Percentiles rank a stretch among this genome's conserved stretches.
These are phyloP conservation scores for Pythium chondricola DNA, from an alignment of 352 stramenopile species.

Conservation along the genomic window DNA sequence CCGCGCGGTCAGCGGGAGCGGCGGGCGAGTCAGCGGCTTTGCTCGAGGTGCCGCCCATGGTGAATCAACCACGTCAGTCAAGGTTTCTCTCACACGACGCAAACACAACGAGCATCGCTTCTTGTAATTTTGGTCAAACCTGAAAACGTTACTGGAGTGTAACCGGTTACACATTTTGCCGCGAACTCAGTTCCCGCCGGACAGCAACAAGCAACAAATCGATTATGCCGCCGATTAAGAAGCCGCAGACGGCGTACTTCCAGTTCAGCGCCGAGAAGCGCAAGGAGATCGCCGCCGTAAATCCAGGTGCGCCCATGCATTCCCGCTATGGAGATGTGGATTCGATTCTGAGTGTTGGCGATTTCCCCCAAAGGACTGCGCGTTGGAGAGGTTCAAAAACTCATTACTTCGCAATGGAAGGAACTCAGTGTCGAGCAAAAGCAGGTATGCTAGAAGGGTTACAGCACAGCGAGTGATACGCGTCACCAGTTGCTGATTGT, in stretches of 20 bases:
- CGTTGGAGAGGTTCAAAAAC: conserved; percentile 83
- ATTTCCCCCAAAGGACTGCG: conserved; percentile 39
- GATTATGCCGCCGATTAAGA: conserved; percentile 65
- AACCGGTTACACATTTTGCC: conserved; percentile 6
- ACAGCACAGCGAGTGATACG: no score
- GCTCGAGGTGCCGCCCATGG: conserved; percentile 52
- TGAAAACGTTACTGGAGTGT: no score
- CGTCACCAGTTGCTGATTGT: no score
- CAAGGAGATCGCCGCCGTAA: conserved; percentile 53
- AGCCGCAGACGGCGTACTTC: conserved; percentile 82
- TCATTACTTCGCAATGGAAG: conserved; percentile 89
- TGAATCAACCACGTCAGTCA: background rate
- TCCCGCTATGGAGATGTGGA: no score
- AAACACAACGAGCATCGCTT: no score
- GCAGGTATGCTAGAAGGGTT: no score
- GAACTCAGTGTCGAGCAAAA: conserved; percentile 79
- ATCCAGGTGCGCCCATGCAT: no score
- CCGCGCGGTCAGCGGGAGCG: background rate
- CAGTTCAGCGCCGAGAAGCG: conserved; percentile 77
- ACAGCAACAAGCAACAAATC: no score
- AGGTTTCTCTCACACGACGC: background rate
- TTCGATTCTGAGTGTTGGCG: no score
- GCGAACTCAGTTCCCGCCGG: no score
- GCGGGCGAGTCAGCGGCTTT: conserved; percentile 45
- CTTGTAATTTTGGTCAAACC: no score